Percentiles rank a stretch among this genome's conserved stretches.
Evolutionary conservation across 257 asterid genomes (phyloP).

Genomic region (Solanum bukasovii): DNA sequence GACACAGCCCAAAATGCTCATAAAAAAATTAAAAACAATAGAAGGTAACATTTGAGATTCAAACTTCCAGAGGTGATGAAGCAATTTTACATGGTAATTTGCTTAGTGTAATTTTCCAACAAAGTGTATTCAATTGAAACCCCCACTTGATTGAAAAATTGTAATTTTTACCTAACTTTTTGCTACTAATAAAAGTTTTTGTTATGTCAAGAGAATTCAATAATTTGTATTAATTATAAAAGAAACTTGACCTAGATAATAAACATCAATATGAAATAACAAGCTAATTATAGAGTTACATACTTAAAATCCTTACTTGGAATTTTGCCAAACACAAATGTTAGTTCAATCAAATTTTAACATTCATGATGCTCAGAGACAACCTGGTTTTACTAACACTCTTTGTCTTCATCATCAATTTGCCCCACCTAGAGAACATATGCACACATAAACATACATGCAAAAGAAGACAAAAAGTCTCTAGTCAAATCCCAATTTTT

Average conservation of each 20-base stretch:
- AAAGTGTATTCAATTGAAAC: neutral
- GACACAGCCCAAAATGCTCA: neutral
- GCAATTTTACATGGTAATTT: neutral
- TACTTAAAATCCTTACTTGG: neutral
- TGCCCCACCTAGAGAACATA: neutral
- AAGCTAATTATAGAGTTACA: neutral
- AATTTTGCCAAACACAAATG: neutral
- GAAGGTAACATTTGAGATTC: neutral
- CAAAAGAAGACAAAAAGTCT: slow-evolving; percentile 42
- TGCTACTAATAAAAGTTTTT: neutral
- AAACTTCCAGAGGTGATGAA: neutral
- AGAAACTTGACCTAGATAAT: neutral
- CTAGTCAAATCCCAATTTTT: slow-evolving; percentile 26
- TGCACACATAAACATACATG: slow-evolving; percentile 15
- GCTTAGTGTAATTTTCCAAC: neutral
- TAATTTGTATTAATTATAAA: neutral
- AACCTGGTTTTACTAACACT: slow-evolving; percentile 34
- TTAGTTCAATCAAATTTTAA: slow-evolving; percentile 20
- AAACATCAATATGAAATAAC: neutral
- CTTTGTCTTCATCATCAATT: slow-evolving; percentile 23
- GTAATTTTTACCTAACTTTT: neutral
- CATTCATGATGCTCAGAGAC: slow-evolving; percentile 17
- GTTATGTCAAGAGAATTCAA: neutral
- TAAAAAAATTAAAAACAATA: neutral
- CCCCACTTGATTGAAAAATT: neutral